Percentiles rank a stretch among this genome's conserved stretches.
Evolutionary conservation across 2,329 filamentous ascomycete genomes (phyloP).

Genomic region (Phialophora chinensis): DNA sequence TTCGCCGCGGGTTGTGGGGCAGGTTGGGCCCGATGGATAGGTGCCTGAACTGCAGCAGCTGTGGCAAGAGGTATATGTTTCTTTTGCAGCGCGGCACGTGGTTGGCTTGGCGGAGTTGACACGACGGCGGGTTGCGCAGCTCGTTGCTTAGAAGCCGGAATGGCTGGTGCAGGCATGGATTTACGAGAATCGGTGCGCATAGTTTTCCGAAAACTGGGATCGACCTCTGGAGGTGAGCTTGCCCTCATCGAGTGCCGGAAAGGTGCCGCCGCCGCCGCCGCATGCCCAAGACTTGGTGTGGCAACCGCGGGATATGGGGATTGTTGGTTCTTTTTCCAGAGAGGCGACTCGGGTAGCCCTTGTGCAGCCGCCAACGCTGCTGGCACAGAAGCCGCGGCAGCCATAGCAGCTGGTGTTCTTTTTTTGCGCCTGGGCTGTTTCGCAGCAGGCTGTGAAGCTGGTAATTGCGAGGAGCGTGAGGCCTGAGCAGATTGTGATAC

Average conservation of each 20-base stretch:
- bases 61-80: conserved; percentile 44
- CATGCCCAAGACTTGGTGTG: conserved; percentile 13
- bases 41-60: conserved; percentile 19
- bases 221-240: conserved; percentile 20
- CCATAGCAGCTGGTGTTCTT: conserved; percentile 30
- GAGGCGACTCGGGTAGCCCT: conserved; percentile 15
- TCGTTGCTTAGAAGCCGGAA: conserved; percentile 13
- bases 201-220: conserved; percentile 31
- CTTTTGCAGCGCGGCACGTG: conserved; percentile 45
- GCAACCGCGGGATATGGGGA: conserved; percentile 18
- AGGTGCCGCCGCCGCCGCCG: conserved; percentile 22
- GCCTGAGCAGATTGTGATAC: conserved; percentile 3
- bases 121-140: conserved; percentile 9
- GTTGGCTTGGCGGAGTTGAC: conserved; percentile 22
- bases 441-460: not conserved
- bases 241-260: conserved; percentile 39
- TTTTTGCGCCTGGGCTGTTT: conserved; percentile 30
- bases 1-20: conserved; percentile 49
- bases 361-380: conserved; percentile 16
- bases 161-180: conserved; percentile 12
- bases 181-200: conserved; percentile 33
- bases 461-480: conserved; percentile 3
- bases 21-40: conserved; percentile 16
- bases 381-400: conserved; percentile 32
- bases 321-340: conserved; percentile 20